Percentiles rank a stretch among this genome's conserved stretches.
phyloP scores from a whole-genome alignment of 352 stramenopile genomes.

The Halophytophthora polymorphica region DNA sequence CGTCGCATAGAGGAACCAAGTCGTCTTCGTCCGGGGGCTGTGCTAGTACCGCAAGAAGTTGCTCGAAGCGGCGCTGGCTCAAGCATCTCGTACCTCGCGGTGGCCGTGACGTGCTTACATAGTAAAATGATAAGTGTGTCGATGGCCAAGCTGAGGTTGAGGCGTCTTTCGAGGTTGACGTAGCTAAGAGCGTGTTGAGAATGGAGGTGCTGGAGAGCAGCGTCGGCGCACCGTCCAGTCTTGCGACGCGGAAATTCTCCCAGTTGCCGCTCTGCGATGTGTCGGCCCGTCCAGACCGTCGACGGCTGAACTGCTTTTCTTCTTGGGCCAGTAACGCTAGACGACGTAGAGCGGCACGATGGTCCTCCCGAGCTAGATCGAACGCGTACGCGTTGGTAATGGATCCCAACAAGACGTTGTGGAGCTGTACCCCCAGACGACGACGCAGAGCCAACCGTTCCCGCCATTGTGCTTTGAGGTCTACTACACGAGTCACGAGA shows the following conservation, averaged over 20 bases:
- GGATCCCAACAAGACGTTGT: constrained; percentile 58
- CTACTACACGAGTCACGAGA: constrained; percentile 40
- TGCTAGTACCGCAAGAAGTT: constrained; percentile 41
- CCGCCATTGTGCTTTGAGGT: constrained; percentile 43
- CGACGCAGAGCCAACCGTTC: constrained; percentile 54
- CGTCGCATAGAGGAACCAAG: constrained; percentile 14
- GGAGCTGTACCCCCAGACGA: constrained; percentile 52
- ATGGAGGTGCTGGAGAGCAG: constrained; percentile 70
- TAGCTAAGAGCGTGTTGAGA: constrained; percentile 56
- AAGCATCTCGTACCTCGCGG: constrained; percentile 51
- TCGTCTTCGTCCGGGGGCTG: constrained; percentile 16
- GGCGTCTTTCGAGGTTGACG: constrained; percentile 9
- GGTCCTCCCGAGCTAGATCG: constrained; percentile 35
- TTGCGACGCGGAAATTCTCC: constrained; percentile 88
- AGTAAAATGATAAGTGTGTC: constrained; percentile 59
- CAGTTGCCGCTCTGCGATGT: constrained; percentile 87
- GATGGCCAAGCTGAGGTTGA: background rate
- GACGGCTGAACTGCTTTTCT: constrained; percentile 70
- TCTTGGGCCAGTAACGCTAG: constrained; percentile 67
- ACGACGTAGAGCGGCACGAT: constrained; percentile 48
- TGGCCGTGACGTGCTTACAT: constrained; percentile 76
- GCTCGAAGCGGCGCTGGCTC: constrained; percentile 51
- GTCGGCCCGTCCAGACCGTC: constrained; percentile 43
- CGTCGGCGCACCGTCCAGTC: constrained; percentile 51
- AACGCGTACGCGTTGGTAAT: constrained; percentile 68